Evolutionary conservation across 2,329 filamentous ascomycete genomes (phyloP).

Genomic region (Nothophoma quercina): DNA sequence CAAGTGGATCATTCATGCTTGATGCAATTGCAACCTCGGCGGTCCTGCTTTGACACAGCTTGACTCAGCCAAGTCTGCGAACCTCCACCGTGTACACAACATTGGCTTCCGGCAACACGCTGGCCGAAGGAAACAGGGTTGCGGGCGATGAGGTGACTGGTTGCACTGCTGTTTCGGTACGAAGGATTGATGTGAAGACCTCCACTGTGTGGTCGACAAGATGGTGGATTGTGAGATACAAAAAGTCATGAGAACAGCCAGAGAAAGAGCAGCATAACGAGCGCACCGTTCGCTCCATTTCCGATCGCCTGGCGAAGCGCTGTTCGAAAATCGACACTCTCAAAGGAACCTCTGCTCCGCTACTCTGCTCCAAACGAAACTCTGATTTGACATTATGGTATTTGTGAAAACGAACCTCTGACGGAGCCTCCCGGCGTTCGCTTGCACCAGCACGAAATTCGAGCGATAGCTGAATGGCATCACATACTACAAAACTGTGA

Average conservation of each 20-base stretch:
- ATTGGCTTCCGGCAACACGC: background rate
- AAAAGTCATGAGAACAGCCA: background rate
- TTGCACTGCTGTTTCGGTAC: constrained; percentile 4
- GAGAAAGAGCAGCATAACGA: background rate
- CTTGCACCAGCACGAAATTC: too few relatives aligned
- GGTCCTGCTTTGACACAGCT: background rate
- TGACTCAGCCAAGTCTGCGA: background rate
- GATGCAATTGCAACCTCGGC: background rate
- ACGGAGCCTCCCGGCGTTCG: too few relatives aligned
- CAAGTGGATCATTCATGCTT: background rate
- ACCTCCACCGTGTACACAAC: background rate
- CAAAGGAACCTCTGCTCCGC: background rate
- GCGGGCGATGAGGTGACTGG: constrained; percentile 1
- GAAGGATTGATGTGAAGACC: constrained; percentile 1
- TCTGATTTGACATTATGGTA: background rate
- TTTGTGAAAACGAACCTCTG: background rate
- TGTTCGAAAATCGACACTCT: background rate
- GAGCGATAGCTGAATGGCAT: too few relatives aligned
- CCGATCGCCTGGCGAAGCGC: background rate
- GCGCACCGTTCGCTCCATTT: background rate
- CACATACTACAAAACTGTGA: too few relatives aligned
- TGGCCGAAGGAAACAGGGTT: background rate
- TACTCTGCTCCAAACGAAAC: too few relatives aligned
- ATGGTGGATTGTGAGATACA: background rate
- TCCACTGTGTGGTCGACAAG: background rate